Conservation (phyloP, 306 rosid species). For the Cicer judaicum region DNA sequence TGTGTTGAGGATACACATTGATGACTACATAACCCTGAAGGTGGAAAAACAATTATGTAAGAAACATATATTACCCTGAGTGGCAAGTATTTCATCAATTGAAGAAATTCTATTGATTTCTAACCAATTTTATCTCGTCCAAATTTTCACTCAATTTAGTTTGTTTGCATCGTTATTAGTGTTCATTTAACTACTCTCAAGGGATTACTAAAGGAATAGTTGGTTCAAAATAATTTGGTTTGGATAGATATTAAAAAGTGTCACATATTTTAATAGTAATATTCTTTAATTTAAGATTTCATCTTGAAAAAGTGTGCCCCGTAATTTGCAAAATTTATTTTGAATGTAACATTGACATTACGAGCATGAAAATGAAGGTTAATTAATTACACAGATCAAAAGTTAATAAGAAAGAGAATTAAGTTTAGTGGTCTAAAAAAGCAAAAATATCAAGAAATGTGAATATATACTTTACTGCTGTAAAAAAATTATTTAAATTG, state of each 20-base stretch:
- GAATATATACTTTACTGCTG: slow-evolving; percentile 5
- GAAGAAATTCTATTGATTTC: slow-evolving; percentile 33
- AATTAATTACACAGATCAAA: neutral
- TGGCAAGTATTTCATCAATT: slow-evolving; percentile 22
- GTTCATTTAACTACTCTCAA: too few species aligned
- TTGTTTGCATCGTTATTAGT: too few species aligned
- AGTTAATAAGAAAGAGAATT: neutral
- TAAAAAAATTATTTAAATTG: slow-evolving; percentile 20
- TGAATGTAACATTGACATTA: too few species aligned
- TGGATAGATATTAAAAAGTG: too few species aligned
- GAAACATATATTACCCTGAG: slow-evolving; percentile 24
- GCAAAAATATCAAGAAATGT: slow-evolving; percentile 31
- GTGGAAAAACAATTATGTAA: neutral
- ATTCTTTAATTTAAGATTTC: too few species aligned
- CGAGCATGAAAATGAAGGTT: too few species aligned
- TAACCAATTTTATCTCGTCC: neutral
- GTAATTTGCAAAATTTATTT: neutral
- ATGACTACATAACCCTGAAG: slow-evolving; percentile 38
- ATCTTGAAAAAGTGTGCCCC: too few species aligned
- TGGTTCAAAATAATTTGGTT: too few species aligned
- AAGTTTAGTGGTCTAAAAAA: slow-evolving; percentile 22
- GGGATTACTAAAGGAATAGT: too few species aligned
- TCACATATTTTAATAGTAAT: too few species aligned
- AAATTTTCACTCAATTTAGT: neutral
- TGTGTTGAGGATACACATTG: slow-evolving; percentile 30